A percentile compares a stretch with the other conserved stretches of the same genome.
phyloP scores from a whole-genome alignment of 169 alveolate species.

The Plasmodium cynomolgi region DNA sequence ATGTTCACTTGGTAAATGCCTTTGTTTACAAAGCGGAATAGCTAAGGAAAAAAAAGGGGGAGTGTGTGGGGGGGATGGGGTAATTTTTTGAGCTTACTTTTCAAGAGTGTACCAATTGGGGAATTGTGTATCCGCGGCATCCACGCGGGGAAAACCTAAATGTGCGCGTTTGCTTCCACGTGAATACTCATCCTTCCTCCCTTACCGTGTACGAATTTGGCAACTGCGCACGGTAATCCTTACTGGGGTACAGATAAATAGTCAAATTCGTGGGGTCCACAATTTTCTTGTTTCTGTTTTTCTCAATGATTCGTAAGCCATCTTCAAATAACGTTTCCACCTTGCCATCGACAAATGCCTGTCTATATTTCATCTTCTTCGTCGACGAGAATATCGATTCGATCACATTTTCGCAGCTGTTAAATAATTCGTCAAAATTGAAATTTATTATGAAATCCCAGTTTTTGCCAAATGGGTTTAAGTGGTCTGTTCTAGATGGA shows the following conservation, averaged over 20 bases:
- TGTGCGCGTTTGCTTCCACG: background rate
- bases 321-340: slow-evolving; percentile 75
- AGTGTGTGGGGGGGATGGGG: background rate
- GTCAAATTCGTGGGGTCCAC: slow-evolving; percentile 45
- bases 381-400: slow-evolving; percentile 64
- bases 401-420: slow-evolving; percentile 70
- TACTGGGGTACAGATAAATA: slow-evolving; percentile 66
- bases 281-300: slow-evolving; percentile 73
- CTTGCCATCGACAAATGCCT: slow-evolving; percentile 75
- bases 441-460: slow-evolving; percentile 65
- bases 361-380: slow-evolving; percentile 73
- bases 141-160: background rate
- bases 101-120: background rate
- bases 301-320: slow-evolving; percentile 72
- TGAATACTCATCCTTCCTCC: background rate
- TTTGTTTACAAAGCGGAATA: slow-evolving; percentile 63
- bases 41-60: slow-evolving; percentile 30
- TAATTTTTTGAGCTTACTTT: background rate
- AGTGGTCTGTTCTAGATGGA: background rate
- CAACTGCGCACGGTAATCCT: slow-evolving; percentile 52
- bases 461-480: slow-evolving; percentile 72
- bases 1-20: slow-evolving; percentile 75
- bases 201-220: slow-evolving; percentile 73
- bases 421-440: slow-evolving; percentile 71
- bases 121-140: background rate